phyloP scores from a whole-genome alignment of 2,329 filamentous ascomycete species.

The Hyphodiscus sp. region DNA sequence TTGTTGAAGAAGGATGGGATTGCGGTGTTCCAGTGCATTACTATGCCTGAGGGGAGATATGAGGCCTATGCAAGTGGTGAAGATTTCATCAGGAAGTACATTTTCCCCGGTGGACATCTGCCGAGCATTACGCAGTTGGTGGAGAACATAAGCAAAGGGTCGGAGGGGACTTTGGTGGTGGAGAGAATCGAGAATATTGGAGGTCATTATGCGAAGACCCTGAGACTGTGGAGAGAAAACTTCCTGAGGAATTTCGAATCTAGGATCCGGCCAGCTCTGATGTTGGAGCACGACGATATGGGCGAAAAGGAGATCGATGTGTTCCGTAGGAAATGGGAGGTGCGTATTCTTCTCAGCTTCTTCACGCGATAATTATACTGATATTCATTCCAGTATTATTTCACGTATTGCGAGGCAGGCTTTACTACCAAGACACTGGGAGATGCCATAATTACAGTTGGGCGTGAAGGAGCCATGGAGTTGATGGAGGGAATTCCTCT shows the following conservation, averaged over 20 bases:
- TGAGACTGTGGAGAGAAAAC: conserved; percentile 61
- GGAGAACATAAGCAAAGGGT: conserved; percentile 53
- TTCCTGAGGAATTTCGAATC: conserved; percentile 58
- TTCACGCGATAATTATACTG: not conserved
- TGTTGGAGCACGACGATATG: conserved; percentile 51
- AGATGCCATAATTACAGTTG: conserved; percentile 66
- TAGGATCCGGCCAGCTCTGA: conserved; percentile 53
- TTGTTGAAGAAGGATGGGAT: conserved; percentile 61
- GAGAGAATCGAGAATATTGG: conserved; percentile 67
- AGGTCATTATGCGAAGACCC: conserved; percentile 64
- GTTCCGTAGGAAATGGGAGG: conserved; percentile 67
- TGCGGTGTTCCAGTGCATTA: conserved; percentile 70
- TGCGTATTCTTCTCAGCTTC: conserved; percentile 28
- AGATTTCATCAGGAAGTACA: conserved; percentile 72
- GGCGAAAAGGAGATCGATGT: conserved; percentile 56
- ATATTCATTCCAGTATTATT: conserved; percentile 54
- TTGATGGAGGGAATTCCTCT: conserved; percentile 66
- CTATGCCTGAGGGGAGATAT: conserved; percentile 65
- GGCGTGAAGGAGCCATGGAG: conserved; percentile 44
- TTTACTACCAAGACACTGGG: conserved; percentile 67
- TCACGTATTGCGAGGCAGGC: conserved; percentile 67
- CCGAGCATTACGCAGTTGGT: conserved; percentile 45
- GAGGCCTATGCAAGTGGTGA: conserved; percentile 59
- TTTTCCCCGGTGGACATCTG: conserved; percentile 72
- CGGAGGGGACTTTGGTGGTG: conserved; percentile 55